These are phyloP conservation scores for Pleurotus pulmonarius DNA, from an alignment of 768 basidiomycete species.

Conservation along the genomic window DNA sequence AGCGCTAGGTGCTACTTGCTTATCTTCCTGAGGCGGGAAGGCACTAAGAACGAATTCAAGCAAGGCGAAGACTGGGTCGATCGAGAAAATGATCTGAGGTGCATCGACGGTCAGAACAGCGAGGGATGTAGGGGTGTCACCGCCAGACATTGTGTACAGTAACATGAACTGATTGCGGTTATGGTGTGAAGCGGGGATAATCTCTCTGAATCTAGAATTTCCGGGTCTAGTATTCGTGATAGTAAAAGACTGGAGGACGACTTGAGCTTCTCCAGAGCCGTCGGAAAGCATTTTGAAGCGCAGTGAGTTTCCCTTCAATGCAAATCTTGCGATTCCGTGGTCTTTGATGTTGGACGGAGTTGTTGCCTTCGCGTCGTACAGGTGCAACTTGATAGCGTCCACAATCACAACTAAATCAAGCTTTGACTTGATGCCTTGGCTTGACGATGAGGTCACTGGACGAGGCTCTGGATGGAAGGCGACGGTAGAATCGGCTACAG, in stretches of 20 bases:
- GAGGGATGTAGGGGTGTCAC: slow-evolving; percentile 51
- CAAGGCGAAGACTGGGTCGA: slow-evolving; percentile 89
- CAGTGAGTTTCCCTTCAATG: slow-evolving; percentile 74
- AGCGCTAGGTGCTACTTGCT: slow-evolving; percentile 7
- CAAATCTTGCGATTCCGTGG: slow-evolving; percentile 82
- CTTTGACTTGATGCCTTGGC: slow-evolving; percentile 49
- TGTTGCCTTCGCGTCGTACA: slow-evolving; percentile 72
- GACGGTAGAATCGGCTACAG: slow-evolving; percentile 17
- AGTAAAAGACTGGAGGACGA: slow-evolving; percentile 87
- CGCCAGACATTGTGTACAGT: slow-evolving; percentile 77
- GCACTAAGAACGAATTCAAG: slow-evolving; percentile 77
- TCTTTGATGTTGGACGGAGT: slow-evolving; percentile 57
- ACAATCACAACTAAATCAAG: slow-evolving; percentile 74
- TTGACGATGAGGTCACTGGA: slow-evolving; percentile 18
- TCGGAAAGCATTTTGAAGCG: slow-evolving; percentile 80
- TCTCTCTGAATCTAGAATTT: slow-evolving; percentile 84
- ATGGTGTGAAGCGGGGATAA: slow-evolving; percentile 89
- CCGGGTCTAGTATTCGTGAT: slow-evolving; percentile 87
- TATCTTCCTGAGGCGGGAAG: slow-evolving; percentile 21
- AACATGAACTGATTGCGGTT: slow-evolving; percentile 92
- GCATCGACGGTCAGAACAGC: slow-evolving; percentile 88
- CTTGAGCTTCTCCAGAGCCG: slow-evolving; percentile 82
- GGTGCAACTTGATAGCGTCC: slow-evolving; percentile 72
- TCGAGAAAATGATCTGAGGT: slow-evolving; percentile 86
- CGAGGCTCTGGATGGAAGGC: slow-evolving; percentile 63